phyloP scores from a whole-genome alignment of 2,329 filamentous ascomycete species.

The Zelopaecilomyces penicillatus region DNA sequence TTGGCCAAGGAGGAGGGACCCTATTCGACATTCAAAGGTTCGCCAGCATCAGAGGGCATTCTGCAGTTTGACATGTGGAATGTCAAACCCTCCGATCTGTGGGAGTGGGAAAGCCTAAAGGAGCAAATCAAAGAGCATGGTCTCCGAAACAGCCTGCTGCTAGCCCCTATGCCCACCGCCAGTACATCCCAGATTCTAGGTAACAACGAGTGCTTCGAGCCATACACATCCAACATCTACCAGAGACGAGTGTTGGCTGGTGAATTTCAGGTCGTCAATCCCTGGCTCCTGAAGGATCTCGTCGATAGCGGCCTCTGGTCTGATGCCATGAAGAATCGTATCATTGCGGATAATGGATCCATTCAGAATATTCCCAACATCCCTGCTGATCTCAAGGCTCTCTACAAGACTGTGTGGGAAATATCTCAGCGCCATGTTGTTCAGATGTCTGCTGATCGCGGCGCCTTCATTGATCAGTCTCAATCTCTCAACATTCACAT shows the following conservation, averaged over 20 bases:
- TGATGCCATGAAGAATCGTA: constrained; percentile 99
- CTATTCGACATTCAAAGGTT: constrained; percentile 87
- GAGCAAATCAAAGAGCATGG: constrained; percentile 86
- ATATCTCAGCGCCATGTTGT: constrained; percentile 93
- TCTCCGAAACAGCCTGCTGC: constrained; percentile 87
- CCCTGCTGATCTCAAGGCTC: constrained; percentile 84
- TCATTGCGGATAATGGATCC: constrained; percentile 93
- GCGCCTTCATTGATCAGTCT: constrained; percentile 97
- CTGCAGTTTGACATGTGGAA: constrained; percentile 99
- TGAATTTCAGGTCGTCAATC: constrained; percentile 99
- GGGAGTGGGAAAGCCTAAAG: constrained; percentile 91
- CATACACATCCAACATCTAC: constrained; percentile 99
- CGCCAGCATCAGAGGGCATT: constrained; percentile 87
- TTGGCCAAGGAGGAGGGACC: constrained; percentile 75
- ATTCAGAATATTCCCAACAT: constrained; percentile 97
- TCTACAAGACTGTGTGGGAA: constrained; percentile 99
- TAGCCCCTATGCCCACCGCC: constrained; percentile 97
- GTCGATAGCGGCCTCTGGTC: constrained; percentile 98
- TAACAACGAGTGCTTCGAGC: constrained; percentile 99
- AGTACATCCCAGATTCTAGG: constrained; percentile 96
- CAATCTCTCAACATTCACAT: constrained; percentile 99
- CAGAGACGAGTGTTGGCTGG: constrained; percentile 94
- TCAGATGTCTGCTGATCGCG: constrained; percentile 96
- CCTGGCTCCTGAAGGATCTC: constrained; percentile 95
- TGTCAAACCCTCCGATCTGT: constrained; percentile 84